A percentile compares a stretch with the other conserved stretches of the same genome.
Evolutionary conservation across 371 early-diverging fungal genomes (phyloP).

Genomic region (Mortierella sp.): DNA sequence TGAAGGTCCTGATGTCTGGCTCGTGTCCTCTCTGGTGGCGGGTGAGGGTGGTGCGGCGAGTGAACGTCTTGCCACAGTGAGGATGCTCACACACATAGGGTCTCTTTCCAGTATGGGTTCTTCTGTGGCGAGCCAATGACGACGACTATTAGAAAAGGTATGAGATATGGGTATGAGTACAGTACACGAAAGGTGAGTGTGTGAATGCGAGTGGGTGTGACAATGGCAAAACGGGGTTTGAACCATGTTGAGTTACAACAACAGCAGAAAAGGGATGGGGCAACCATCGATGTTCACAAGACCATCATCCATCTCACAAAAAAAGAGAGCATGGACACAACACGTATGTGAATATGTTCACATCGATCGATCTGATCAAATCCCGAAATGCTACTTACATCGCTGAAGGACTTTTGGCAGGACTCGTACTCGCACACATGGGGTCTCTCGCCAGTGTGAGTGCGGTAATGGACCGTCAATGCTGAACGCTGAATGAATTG

Average conservation of each 20-base stretch:
- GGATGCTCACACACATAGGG: conserved; percentile 66
- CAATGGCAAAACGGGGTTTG: background rate
- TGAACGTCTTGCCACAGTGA: conserved; percentile 62
- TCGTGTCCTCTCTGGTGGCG: conserved; percentile 71
- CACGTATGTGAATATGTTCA: background rate
- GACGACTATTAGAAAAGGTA: conserved; percentile 41
- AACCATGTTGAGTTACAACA: conserved; percentile 4
- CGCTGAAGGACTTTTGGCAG: conserved; percentile 72
- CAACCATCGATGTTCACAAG: conserved; percentile 1
- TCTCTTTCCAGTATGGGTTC: conserved; percentile 61
- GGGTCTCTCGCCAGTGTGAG: conserved; percentile 86
- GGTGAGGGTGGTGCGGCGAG: conserved; percentile 76
- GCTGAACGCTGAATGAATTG: conserved; percentile 86
- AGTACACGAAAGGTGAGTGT: background rate
- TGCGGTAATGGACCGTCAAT: conserved; percentile 83
- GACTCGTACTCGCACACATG: conserved; percentile 73
- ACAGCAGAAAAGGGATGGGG: background rate
- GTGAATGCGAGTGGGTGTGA: background rate
- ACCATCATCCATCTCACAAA: background rate
- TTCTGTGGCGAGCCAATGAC: conserved; percentile 60
- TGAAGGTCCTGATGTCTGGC: conserved; percentile 50
- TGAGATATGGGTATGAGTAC: background rate
- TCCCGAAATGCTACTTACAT: conserved; percentile 58
- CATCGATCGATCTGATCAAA: conserved; percentile 6
- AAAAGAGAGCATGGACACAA: background rate